Conservation (phyloP, 345 rosid genomes). For the Luvunga scandens region DNA sequence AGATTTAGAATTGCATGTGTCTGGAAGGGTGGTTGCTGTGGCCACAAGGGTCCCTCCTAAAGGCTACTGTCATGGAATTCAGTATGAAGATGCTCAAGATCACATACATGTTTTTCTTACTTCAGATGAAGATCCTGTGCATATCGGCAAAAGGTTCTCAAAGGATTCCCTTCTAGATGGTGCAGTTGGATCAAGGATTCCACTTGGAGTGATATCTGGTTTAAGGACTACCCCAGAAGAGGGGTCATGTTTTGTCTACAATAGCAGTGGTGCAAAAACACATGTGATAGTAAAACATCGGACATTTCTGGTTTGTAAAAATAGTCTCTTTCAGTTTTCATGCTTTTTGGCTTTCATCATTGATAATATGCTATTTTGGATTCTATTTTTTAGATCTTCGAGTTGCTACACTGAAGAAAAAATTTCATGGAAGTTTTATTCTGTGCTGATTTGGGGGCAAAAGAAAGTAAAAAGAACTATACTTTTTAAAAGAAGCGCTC, state of each 20-base stretch:
- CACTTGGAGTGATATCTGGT: constrained; percentile 69
- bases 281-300: constrained; percentile 90
- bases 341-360: constrained; percentile 10
- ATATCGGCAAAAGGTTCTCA: constrained; percentile 15
- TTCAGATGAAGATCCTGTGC: constrained; percentile 32
- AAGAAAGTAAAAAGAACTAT: background rate
- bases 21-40: constrained; percentile 72
- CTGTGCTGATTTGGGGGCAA: no score
- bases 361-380: constrained; percentile 9
- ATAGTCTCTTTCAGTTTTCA: constrained; percentile 20
- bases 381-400: background rate
- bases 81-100: constrained; percentile 52
- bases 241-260: constrained; percentile 78
- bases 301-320: constrained; percentile 75
- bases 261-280: constrained; percentile 68
- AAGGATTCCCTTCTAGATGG: constrained; percentile 22
- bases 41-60: constrained; percentile 74
- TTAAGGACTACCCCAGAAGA: constrained; percentile 74
- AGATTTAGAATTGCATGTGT: constrained; percentile 77
- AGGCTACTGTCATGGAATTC: constrained; percentile 29
- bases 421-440: background rate
- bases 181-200: constrained; percentile 40
- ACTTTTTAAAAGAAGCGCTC: background rate
- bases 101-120: constrained; percentile 71
- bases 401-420: background rate